Conservation (phyloP, 495 filamentous ascomycete genomes). For the Articulospora tetracladia region DNA sequence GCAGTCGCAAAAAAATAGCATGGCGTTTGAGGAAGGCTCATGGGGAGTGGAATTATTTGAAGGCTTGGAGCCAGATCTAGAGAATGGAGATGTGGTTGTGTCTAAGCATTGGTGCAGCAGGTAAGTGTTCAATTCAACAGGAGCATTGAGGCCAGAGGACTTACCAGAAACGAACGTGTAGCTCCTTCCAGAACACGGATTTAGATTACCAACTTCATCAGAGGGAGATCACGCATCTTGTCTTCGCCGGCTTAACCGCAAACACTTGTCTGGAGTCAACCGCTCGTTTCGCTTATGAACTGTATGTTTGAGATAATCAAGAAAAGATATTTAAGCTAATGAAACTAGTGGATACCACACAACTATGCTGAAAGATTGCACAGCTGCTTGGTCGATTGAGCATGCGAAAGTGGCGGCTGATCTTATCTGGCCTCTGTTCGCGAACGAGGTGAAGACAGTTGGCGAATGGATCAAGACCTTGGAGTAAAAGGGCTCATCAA, state of each 20-base stretch:
- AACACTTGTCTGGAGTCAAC: conserved; percentile 26
- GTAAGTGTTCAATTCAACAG: conserved; percentile 2
- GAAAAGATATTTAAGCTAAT: background rate
- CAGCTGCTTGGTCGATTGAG: conserved; percentile 15
- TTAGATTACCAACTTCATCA: conserved; percentile 27
- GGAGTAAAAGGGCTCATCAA: background rate
- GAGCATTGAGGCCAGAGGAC: background rate
- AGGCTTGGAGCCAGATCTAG: conserved; percentile 24
- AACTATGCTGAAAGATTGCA: conserved; percentile 18
- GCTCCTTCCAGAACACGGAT: conserved; percentile 28
- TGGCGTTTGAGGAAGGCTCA: conserved; percentile 25
- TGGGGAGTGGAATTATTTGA: conserved; percentile 27
- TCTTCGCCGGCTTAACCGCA: conserved; percentile 20
- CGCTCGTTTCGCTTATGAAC: conserved; percentile 23
- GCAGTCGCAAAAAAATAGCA: conserved; percentile 6
- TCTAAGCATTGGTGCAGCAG: conserved; percentile 26
- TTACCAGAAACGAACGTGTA: background rate
- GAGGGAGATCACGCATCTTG: conserved; percentile 22
- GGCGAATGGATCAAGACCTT: conserved; percentile 16
- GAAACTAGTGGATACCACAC: conserved; percentile 9
- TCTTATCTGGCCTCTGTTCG: conserved; percentile 23
- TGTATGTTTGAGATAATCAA: conserved; percentile 7
- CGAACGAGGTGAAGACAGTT: conserved; percentile 17
- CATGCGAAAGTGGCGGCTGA: conserved; percentile 16
- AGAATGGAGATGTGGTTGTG: conserved; percentile 29